These are phyloP conservation scores for Apiospora aurea DNA, from an alignment of 2,329 filamentous ascomycete genomes.

Conservation along the genomic window DNA sequence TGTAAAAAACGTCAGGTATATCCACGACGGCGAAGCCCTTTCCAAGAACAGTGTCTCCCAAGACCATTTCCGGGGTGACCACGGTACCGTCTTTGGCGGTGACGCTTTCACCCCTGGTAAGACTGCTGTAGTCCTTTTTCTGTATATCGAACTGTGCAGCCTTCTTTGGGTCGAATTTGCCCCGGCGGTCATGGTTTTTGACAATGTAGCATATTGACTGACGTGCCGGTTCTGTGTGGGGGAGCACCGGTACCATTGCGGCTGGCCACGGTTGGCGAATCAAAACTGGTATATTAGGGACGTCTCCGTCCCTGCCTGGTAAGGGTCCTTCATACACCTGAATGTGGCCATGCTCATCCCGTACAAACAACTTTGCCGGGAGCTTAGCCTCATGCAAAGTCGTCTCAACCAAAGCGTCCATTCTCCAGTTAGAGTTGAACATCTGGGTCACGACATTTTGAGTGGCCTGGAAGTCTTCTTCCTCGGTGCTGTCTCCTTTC, in stretches of 20 bases:
- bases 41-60: constrained; percentile 72
- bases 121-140: constrained; percentile 60
- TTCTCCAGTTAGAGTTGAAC: constrained; percentile 79
- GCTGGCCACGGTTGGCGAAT: constrained; percentile 83
- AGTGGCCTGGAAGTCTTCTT: constrained; percentile 58
- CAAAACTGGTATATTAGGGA: constrained; percentile 74
- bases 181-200: constrained; percentile 76
- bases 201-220: constrained; percentile 87
- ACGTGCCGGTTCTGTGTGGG: constrained; percentile 65
- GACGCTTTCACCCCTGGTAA: constrained; percentile 71
- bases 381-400: constrained; percentile 71
- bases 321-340: constrained; percentile 73
- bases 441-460: constrained; percentile 73
- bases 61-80: constrained; percentile 86
- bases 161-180: constrained; percentile 75
- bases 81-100: constrained; percentile 68
- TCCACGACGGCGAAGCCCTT: constrained; percentile 82
- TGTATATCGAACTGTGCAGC: constrained; percentile 72
- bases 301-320: constrained; percentile 55
- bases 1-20: constrained; percentile 73
- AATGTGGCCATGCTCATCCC: constrained; percentile 70
- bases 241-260: constrained; percentile 68
- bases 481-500: constrained; percentile 36
- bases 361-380: constrained; percentile 74
- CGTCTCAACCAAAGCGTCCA: constrained; percentile 73